A percentile compares a stretch with the other conserved stretches of the same genome.
Evolutionary conservation across 2,329 filamentous ascomycete species (phyloP).

Genomic region (Tolypocladium paradoxum): DNA sequence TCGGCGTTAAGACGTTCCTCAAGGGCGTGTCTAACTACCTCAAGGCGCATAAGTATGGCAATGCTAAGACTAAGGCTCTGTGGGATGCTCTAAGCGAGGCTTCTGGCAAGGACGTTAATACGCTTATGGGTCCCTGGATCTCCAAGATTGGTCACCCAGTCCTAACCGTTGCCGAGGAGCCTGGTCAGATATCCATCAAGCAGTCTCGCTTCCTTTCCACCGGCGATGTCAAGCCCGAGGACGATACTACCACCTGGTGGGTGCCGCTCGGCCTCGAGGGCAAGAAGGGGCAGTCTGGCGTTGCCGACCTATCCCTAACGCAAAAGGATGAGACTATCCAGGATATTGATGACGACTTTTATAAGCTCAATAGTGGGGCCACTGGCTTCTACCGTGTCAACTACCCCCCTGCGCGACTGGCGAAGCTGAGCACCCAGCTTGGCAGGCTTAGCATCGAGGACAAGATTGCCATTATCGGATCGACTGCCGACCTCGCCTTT

Average conservation of each 20-base stretch:
- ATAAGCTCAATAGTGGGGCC: conserved; percentile 86
- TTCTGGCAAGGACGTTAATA: conserved; percentile 75
- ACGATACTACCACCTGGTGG: conserved; percentile 93
- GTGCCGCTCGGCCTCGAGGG: conserved; percentile 79
- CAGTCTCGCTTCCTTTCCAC: conserved; percentile 87
- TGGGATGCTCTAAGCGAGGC: conserved; percentile 83
- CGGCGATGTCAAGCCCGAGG: conserved; percentile 81
- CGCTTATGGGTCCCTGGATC: conserved; percentile 92
- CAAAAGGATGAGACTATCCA: conserved; percentile 67
- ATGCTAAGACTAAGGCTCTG: conserved; percentile 84
- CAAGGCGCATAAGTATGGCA: conserved; percentile 75
- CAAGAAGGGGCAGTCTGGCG: conserved; percentile 51
- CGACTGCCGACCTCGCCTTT: conserved; percentile 79
- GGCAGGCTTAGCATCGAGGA: conserved; percentile 72
- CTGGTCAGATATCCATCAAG: conserved; percentile 68
- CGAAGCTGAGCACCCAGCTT: conserved; percentile 67
- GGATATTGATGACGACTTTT: conserved; percentile 69
- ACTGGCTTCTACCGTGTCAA: conserved; percentile 88
- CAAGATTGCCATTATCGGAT: conserved; percentile 85
- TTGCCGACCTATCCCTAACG: conserved; percentile 58
- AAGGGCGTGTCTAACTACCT: conserved; percentile 85
- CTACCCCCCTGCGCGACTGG: conserved; percentile 75
- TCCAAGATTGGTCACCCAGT: conserved; percentile 91
- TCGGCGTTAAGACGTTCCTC: conserved; percentile 80
- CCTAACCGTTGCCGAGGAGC: conserved; percentile 73